Evolutionary conservation across 148 eudicot genomes (phyloP), one percentile per base, ranked within the genome.

Genomic region (Bassia scoparia): DNA sequence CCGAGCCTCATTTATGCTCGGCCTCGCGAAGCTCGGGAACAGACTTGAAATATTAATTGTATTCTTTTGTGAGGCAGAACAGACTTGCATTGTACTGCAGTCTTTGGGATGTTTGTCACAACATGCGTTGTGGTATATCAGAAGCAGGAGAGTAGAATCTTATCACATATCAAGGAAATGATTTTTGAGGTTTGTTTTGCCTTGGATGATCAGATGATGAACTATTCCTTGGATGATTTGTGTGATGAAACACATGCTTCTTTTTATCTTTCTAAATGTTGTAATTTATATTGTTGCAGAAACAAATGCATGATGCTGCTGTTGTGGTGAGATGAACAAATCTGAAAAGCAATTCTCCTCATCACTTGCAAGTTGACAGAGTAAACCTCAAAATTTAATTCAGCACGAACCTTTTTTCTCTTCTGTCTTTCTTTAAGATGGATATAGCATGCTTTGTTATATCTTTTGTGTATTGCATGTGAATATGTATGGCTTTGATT

Each of bases 101-200:
- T 88, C 99, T 34, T 82, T 92, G 80, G 96, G 99, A 72, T 91
- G 96, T 69, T 34, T 90, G 61, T 89, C 96, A 69, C 93, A 87
- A 62, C 84, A 88, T 83, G 87, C 84, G 71, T 77, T 77, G 68
- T 82, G 73, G 72, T 87, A 71, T 89, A 86, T 83, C 88, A 95
- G 77, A 74, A 78, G 63, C 89, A 82, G 55, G 84, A 77, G 71
- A 77, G 77, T 75, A 88, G 81, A 66, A 85, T 95, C 66, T 72
- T 77, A 60, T 78, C 71, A 31, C 87, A 80, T 79, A 89, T 95
- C 65, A 61, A 78, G 59, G 84, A 86, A 71, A 72, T 76, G 52
- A 69, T 91, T 69, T 83, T 95, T 56, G 81, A 62, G 41, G 81
- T 73, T 83, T 70, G 68, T 29, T 68, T 71, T 46, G 43, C 78